Base-by-base conservation (phyloP, 192 early-diverging fungal genomes). In the Backusella tuberculispora region DNA sequence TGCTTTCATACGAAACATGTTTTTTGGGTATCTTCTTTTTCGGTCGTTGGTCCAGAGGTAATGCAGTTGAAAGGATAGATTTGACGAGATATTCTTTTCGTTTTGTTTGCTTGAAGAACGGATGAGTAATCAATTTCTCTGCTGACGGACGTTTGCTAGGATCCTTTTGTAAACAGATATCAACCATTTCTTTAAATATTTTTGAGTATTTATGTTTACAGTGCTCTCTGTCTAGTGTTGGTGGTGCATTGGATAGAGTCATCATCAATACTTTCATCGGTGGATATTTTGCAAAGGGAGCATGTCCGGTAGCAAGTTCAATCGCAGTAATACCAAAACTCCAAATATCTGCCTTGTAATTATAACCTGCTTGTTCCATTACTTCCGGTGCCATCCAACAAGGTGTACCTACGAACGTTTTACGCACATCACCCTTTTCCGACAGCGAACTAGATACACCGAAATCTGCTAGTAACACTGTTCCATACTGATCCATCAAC, bases 301-400 rank as follows among this genome's bases (percentile, higher is more conserved):
- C 95, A 76, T 94, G 91, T 8, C 95, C 95, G 14, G 91, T 93
- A 4, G 95, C 93, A 19, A 96, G 78, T 76, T 96, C 95, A 56
- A 96, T 79, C 0, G 93, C 87, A 8, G 95, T 96, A 63, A 96
- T 96, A 40, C 95, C 95, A 84, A 96, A 95, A 66, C 89, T 91
- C 95, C 95, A 96, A 69, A 96, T 95, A 74, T 96, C 95, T 1
- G 95, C 95, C 74, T 94, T 94, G 77, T 90, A 94, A 79, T 95
- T 90, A 80, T 96, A 96, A 3, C 92, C 93, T n/a, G 88, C 88
- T 74, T 96, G 95, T 68, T 96, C 92, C 95, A 96, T 96, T 38
- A 96, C 94, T 74, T 96, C 88, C 7, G 94, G 88, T 41, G 90
- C 87, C 88, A 91, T 88, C 85, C 85, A 89, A 63, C 88, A 89